Conservation (phyloP, 208 protist genomes). For the Leishmania turanica region DNA sequence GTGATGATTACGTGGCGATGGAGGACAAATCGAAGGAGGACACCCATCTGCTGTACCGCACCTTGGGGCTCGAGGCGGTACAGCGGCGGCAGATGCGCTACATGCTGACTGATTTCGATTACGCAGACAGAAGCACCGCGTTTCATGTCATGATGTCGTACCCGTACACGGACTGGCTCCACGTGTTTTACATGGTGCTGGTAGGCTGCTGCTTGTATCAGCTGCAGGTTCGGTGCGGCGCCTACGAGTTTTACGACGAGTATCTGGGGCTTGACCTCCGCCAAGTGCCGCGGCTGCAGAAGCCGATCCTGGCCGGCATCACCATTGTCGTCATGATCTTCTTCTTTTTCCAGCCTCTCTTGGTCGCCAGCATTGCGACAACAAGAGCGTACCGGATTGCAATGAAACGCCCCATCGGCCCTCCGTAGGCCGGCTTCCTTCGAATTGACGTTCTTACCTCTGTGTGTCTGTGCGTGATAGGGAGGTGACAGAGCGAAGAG, state of each 20-base stretch:
- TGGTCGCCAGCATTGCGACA: slow-evolving; percentile 83
- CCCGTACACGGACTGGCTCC: slow-evolving; percentile 88
- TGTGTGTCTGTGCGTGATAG: not conserved
- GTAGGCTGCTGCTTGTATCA: slow-evolving; percentile 74
- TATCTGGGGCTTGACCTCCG: slow-evolving; percentile 86
- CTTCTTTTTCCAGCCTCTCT: slow-evolving; percentile 76
- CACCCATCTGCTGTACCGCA: slow-evolving; percentile 67
- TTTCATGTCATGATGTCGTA: slow-evolving; percentile 94
- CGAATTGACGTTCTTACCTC: not conserved
- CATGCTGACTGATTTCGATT: slow-evolving; percentile 89
- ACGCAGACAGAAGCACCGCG: slow-evolving; percentile 70
- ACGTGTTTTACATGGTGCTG: slow-evolving; percentile 83
- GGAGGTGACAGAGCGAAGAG: not conserved
- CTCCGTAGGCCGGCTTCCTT: slow-evolving; percentile 43
- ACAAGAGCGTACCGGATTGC: slow-evolving; percentile 83
- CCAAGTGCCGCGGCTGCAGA: slow-evolving; percentile 75
- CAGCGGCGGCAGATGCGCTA: slow-evolving; percentile 86
- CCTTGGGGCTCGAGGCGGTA: slow-evolving; percentile 69
- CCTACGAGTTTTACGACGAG: slow-evolving; percentile 90
- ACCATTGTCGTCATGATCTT: slow-evolving; percentile 80
- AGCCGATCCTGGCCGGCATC: slow-evolving; percentile 64
- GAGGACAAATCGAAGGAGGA: slow-evolving; percentile 50
- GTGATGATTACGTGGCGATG: slow-evolving; percentile 53
- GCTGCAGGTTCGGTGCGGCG: slow-evolving; percentile 61
- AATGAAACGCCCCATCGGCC: slow-evolving; percentile 80